A percentile compares a stretch with the other conserved stretches of the same genome.
Conservation (phyloP, 345 rosid species). For the Murraya koenigii region DNA sequence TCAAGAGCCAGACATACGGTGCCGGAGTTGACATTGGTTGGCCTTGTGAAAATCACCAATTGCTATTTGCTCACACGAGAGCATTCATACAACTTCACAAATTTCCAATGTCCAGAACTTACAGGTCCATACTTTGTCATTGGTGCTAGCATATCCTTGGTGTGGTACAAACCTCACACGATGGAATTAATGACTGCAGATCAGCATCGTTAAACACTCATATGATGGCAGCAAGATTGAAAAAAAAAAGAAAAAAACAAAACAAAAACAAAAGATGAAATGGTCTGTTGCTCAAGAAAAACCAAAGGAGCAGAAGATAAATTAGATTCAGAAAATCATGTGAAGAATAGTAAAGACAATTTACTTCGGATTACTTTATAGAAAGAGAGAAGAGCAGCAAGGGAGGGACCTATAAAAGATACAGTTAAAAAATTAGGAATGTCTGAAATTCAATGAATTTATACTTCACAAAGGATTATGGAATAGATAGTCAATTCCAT, state of each 20-base stretch:
- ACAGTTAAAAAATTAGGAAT: background rate
- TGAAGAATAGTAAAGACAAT: background rate
- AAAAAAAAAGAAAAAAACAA: too few species aligned
- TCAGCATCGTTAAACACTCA: background rate
- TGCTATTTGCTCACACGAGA: slow-evolving; percentile 50
- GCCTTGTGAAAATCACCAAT: slow-evolving; percentile 87
- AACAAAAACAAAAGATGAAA: background rate
- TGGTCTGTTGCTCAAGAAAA: background rate
- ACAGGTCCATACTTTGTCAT: slow-evolving; percentile 62
- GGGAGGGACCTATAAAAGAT: background rate
- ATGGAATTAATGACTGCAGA: slow-evolving; percentile 64
- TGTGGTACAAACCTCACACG: slow-evolving; percentile 58
- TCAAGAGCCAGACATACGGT: slow-evolving; percentile 55
- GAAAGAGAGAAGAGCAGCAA: background rate
- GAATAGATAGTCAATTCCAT: background rate
- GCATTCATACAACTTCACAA: slow-evolving; percentile 58
- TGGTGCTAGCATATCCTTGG: slow-evolving; percentile 38
- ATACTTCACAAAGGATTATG: background rate
- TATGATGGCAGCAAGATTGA: background rate
- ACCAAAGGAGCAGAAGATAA: background rate
- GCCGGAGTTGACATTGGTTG: slow-evolving; percentile 56
- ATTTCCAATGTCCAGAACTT: slow-evolving; percentile 79
- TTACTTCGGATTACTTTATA: background rate
- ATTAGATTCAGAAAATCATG: slow-evolving; percentile 18
- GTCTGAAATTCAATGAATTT: background rate